Conservation (phyloP, 164 flowering plant genomes). For the Berberis thunbergii region DNA sequence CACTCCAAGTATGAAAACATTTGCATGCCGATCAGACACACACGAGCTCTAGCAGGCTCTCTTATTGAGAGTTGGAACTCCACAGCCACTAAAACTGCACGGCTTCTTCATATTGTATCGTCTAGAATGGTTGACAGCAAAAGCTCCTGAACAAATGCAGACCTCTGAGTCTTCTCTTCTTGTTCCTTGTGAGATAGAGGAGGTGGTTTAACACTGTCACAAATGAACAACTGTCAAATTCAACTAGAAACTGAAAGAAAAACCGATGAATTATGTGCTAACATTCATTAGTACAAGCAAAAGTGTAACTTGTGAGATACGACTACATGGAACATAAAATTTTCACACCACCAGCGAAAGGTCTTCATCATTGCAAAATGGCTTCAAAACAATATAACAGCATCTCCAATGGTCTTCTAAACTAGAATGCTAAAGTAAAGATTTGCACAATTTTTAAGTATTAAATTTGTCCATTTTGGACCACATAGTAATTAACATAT, state of each 20-base stretch:
- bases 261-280: no score
- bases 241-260: background rate
- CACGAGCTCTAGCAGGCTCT: background rate
- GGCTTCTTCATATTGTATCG: slow-evolving; percentile 19
- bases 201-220: slow-evolving; percentile 24
- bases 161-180: slow-evolving; percentile 43
- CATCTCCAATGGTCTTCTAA: no score
- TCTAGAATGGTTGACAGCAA: slow-evolving; percentile 52
- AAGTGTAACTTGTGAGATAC: no score
- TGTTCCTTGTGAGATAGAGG: slow-evolving; percentile 38
- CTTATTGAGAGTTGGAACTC: background rate
- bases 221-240: background rate
- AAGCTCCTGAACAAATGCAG: slow-evolving; percentile 53
- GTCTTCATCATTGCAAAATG: no score
- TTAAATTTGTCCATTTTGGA: no score
- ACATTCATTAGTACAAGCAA: no score
- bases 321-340: no score
- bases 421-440: no score
- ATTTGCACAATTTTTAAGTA: no score
- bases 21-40: background rate
- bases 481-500: no score
- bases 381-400: no score
- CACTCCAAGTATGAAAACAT: background rate
- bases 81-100: background rate
- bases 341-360: no score